phyloP scores from a whole-genome alignment of 495 filamentous ascomycete genomes.

The Neurospora tetrasperma region DNA sequence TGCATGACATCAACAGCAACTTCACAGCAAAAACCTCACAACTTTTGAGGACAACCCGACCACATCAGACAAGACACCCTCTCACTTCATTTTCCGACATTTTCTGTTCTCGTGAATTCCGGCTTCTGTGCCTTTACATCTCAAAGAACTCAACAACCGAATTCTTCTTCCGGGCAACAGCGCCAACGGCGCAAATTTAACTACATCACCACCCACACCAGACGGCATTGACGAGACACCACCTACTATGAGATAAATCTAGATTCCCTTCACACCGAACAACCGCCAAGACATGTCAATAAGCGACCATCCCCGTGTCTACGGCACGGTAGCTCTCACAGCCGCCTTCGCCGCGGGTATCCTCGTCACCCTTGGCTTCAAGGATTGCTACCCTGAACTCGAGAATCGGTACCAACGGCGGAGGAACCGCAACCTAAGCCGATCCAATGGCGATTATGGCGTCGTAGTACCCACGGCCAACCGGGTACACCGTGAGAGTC shows the following conservation, averaged over 20 bases:
- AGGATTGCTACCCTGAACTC: constrained; percentile 62
- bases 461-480: not conserved
- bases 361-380: constrained; percentile 60
- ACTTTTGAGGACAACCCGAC: not conserved
- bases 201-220: not conserved
- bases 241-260: not conserved
- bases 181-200: not conserved
- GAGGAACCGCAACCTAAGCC: constrained; percentile 7
- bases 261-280: not conserved
- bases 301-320: constrained; percentile 43
- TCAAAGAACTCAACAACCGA: not conserved
- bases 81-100: not conserved
- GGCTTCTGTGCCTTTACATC: not conserved
- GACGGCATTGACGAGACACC: not conserved
- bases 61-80: not conserved
- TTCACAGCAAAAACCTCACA: not conserved
- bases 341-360: constrained; percentile 67
- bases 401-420: constrained; percentile 48
- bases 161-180: not conserved
- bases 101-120: not conserved
- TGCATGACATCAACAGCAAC: not conserved
- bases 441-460: not conserved
- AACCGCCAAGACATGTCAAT: constrained; percentile 33
- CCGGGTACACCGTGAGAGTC: constrained; percentile 19
- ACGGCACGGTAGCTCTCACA: constrained; percentile 48